These are phyloP conservation scores for Phytopythium cucurbitacearum DNA, from an alignment of 352 stramenopile genomes.

Conservation along the genomic window DNA sequence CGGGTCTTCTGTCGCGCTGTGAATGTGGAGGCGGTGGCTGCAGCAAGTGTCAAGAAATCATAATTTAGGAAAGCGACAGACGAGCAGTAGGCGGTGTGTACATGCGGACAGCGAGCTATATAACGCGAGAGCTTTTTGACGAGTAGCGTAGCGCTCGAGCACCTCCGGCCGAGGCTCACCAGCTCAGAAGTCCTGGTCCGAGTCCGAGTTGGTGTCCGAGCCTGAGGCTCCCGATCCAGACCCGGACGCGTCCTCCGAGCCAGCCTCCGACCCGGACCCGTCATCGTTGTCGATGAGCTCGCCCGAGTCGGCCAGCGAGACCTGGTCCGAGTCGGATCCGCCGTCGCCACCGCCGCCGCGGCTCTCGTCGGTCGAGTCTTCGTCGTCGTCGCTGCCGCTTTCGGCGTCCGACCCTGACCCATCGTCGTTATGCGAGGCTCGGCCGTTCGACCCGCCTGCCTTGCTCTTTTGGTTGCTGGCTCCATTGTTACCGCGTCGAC, in stretches of 20 bases:
- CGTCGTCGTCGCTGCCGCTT: constrained; percentile 37
- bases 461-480: constrained; percentile 42
- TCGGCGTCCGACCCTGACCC: constrained; percentile 44
- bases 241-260: constrained; percentile 24
- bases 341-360: constrained; percentile 4
- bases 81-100: no score
- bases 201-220: constrained; percentile 75
- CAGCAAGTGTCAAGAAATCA: no score
- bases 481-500: constrained; percentile 22
- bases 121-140: no score
- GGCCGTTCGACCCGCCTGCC: constrained; percentile 9
- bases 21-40: no score
- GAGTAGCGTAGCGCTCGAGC: no score
- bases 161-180: neutral
- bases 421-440: constrained; percentile 31
- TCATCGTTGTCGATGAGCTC: constrained; percentile 86
- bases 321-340: constrained; percentile 73
- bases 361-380: constrained; percentile 54
- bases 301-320: constrained; percentile 77
- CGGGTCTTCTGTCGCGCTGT: no score
- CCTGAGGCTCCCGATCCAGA: constrained; percentile 54
- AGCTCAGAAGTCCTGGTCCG: constrained; percentile 75
- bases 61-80: no score
- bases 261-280: constrained; percentile 47
- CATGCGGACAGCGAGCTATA: no score